Conservation (phyloP, 169 alveolate genomes). For the Neospora caninum region DNA sequence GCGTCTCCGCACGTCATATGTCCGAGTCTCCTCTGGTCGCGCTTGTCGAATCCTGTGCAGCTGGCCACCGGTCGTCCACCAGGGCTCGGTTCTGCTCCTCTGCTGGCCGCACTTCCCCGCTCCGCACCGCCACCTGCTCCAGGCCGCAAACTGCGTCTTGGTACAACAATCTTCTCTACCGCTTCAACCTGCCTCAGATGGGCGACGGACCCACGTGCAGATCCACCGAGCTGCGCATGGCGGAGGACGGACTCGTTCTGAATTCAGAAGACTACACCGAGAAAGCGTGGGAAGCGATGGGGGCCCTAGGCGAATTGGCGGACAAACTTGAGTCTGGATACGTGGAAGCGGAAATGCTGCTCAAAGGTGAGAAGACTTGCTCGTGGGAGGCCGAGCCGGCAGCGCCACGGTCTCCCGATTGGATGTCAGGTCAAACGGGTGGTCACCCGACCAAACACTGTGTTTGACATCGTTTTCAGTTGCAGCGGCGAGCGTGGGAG, state of each 20-base stretch:
- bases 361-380: conserved; percentile 48
- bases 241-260: conserved; percentile 79
- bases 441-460: too few species aligned
- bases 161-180: neutral
- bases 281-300: conserved; percentile 90
- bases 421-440: too few species aligned
- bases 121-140: conserved; percentile 10
- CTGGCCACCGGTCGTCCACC: neutral
- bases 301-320: conserved; percentile 80
- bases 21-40: too few species aligned
- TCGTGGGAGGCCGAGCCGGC: neutral
- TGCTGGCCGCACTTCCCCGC: neutral
- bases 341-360: conserved; percentile 88
- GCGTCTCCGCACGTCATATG: too few species aligned
- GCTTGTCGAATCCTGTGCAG: too few species aligned
- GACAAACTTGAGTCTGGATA: conserved; percentile 82
- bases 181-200: neutral
- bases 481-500: too few species aligned
- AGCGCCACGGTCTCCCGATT: too few species aligned
- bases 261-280: conserved; percentile 88
- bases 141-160: neutral
- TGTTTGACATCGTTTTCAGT: too few species aligned
- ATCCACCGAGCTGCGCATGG: conserved; percentile 22
- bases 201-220: neutral
- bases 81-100: neutral